phyloP scores from a whole-genome alignment of 495 filamentous ascomycete genomes.

The Hyaloscypha bicolor region DNA sequence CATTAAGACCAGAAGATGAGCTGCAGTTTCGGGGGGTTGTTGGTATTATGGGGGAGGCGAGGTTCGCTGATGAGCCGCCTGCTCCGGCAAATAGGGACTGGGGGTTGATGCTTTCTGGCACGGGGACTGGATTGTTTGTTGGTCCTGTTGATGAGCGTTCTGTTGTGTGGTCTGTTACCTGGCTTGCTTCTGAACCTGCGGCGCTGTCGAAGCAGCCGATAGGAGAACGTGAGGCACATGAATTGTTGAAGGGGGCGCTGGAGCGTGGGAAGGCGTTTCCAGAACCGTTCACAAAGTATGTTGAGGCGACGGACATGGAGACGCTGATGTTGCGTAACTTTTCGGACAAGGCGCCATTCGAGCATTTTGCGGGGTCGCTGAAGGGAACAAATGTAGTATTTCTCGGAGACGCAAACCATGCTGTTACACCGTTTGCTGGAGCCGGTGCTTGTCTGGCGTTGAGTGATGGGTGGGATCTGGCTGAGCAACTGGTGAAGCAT shows the following conservation, averaged over 20 bases:
- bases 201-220: slow-evolving; percentile 1
- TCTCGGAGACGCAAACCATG: slow-evolving; percentile 48
- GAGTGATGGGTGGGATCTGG: slow-evolving; percentile 44
- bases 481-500: slow-evolving; percentile 34
- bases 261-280: slow-evolving; percentile 32
- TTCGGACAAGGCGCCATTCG: slow-evolving; percentile 42
- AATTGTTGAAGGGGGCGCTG: slow-evolving; percentile 32
- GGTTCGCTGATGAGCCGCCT: slow-evolving; percentile 33
- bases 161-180: slow-evolving; percentile 38
- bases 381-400: slow-evolving; percentile 35
- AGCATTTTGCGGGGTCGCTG: slow-evolving; percentile 28
- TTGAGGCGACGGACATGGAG: slow-evolving; percentile 35
- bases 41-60: slow-evolving; percentile 34
- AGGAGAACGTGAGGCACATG: slow-evolving; percentile 12
- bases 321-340: slow-evolving; percentile 36
- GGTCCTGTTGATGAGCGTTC: slow-evolving; percentile 37
- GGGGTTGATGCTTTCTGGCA: slow-evolving; percentile 36
- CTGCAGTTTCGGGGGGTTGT: slow-evolving; percentile 39
- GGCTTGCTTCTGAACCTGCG: slow-evolving; percentile 25
- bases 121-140: slow-evolving; percentile 39
- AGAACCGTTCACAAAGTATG: slow-evolving; percentile 38
- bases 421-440: slow-evolving; percentile 47
- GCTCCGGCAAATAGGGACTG: slow-evolving; percentile 35
- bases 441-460: slow-evolving; percentile 46
- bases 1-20: slow-evolving; percentile 38